A percentile compares a stretch with the other conserved stretches of the same genome.
Conservation (phyloP, 352 stramenopile species). For the Blastocystis hominis region DNA sequence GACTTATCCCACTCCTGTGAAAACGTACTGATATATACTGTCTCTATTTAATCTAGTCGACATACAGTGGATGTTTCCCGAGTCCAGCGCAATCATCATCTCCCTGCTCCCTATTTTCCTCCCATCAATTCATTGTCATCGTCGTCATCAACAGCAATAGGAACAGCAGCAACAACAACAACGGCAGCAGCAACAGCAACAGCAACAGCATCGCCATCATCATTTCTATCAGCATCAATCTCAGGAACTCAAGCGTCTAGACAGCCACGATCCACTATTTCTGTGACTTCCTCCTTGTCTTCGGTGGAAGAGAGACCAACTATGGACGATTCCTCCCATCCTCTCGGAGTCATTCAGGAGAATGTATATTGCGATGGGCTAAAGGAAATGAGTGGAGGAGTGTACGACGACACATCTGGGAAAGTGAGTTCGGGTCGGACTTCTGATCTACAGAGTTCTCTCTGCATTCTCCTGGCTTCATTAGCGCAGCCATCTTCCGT, state of each 20-base stretch:
- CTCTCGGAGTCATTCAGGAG: background rate
- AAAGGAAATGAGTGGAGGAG: conserved; percentile 40
- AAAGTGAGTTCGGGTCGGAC: background rate
- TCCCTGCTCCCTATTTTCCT: background rate
- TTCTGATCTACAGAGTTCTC: background rate
- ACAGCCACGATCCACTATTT: too few species aligned
- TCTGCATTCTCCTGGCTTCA: background rate
- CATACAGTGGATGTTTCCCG: background rate
- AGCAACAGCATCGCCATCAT: background rate
- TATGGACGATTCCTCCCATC: background rate
- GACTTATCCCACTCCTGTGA: too few species aligned
- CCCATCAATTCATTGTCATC: background rate
- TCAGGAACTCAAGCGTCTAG: too few species aligned
- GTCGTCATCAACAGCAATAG: background rate
- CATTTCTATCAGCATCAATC: too few species aligned
- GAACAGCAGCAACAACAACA: background rate
- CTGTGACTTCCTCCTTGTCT: too few species aligned
- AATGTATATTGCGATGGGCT: background rate
- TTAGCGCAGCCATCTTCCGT: background rate
- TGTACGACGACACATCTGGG: conserved; percentile 22
- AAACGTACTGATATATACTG: too few species aligned
- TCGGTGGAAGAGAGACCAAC: too few species aligned
- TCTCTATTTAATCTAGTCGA: background rate
- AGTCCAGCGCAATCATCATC: background rate
- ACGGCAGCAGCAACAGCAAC: background rate